Percentiles rank a stretch among this genome's conserved stretches.
Evolutionary conservation across 495 filamentous ascomycete species (phyloP).

Genomic region (Bombardia bombarda): DNA sequence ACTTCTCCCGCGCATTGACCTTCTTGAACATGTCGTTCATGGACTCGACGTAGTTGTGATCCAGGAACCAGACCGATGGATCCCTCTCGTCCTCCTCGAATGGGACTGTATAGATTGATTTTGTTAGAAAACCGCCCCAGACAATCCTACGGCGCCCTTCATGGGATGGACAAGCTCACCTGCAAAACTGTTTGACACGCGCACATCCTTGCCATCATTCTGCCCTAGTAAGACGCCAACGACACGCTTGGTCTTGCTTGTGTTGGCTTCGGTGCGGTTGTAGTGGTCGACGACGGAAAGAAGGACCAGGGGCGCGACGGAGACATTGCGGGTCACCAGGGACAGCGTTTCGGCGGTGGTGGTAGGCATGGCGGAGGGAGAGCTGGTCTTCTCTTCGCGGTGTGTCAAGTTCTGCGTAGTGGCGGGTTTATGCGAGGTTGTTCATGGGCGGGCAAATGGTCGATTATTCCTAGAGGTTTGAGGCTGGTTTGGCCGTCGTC

Average conservation of each 20-base stretch:
- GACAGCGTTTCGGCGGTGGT: constrained; percentile 93
- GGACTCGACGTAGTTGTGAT: constrained; percentile 98
- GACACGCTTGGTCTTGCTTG: constrained; percentile 76
- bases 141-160: neutral
- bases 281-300: constrained; percentile 98
- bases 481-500: constrained; percentile 20
- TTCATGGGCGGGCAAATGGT: neutral
- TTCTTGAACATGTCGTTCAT: constrained; percentile 99
- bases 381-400: constrained; percentile 2
- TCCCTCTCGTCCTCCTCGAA: constrained; percentile 99
- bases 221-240: constrained; percentile 94
- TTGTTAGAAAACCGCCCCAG: constrained; percentile 3
- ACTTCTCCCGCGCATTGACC: constrained; percentile 96
- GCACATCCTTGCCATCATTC: constrained; percentile 87
- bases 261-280: constrained; percentile 77
- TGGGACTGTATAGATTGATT: constrained; percentile 53
- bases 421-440: neutral
- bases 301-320: constrained; percentile 94
- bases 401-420: constrained; percentile 8
- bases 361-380: constrained; percentile 63
- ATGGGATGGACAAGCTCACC: constrained; percentile 41
- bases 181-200: constrained; percentile 98
- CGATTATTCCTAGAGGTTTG: neutral
- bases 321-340: constrained; percentile 85
- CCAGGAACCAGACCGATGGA: constrained; percentile 96